Evolutionary conservation across 2,329 filamentous ascomycete species (phyloP), one percentile per base, ranked within the genome.

Genomic region (Triangularia setosa): DNA sequence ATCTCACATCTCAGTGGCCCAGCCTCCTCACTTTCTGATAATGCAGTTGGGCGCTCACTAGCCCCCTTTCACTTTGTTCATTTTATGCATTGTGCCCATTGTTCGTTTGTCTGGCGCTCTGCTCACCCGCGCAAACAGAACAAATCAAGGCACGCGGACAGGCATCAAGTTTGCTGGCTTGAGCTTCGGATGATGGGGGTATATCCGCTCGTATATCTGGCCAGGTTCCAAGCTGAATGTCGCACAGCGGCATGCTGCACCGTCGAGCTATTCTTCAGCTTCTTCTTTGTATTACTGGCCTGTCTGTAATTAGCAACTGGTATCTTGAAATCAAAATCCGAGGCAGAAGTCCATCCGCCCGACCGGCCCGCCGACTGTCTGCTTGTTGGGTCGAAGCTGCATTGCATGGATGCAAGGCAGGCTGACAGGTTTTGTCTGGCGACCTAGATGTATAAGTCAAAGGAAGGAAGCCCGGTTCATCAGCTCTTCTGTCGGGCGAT

Each of bases 1-100:
- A 40, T 64, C 44, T 35, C 53, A 54, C 44, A 57, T 58, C 24
- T 60, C 64, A 65, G 18, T 63, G 60, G 60, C 61, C 69, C 70
- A 70, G 58, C 69, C 69, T 57, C 69, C 67, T 65, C 59, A 48
- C 48, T 68, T 70, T 67, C 56, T 56, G 21, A 23, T 56, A n/a
- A 23, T 23, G 57, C 52, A 61, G 40, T 48, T 48, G 40, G 40
- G 40, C 40, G 40, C 40, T 48, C 40, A 48, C 40, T 25, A 48
- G 40, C 40, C 40, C n/a, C 40, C 40, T 48, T 48, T n/a, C 40
- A 21, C 40, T 48, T 48, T 48, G 18, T 21, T 18, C n/a, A 48
- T 40, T 40, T 40, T 40, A 7, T 48, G 40, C 40, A 23, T 48
- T 48, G 40, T 48, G 40, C 7, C 8, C n/a, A 48, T 48, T 48